A percentile compares a stretch with the other conserved stretches of the same genome.
These are phyloP conservation scores for Epithemia pelagica DNA, from an alignment of 108 stramenopile genomes.

Conservation along the genomic window DNA sequence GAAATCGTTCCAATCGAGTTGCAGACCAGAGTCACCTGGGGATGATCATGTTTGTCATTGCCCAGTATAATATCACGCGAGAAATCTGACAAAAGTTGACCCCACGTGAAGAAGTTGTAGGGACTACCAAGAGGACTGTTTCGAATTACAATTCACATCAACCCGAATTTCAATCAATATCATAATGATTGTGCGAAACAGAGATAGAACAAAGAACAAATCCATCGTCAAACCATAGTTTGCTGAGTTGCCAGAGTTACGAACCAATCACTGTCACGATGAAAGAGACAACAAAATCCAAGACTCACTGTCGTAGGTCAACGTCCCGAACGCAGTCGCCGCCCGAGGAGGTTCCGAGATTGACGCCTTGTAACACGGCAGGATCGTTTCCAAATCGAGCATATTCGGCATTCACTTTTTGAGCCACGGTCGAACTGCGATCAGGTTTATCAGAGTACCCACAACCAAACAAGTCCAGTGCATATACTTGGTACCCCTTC, in stretches of 20 bases:
- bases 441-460: constrained; percentile 86
- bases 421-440: constrained; percentile 33
- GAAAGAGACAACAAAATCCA: no score
- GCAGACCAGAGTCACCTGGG: constrained; percentile 68
- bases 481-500: constrained; percentile 63
- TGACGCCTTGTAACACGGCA: constrained; percentile 31
- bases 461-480: constrained; percentile 85
- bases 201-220: no score
- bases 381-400: constrained; percentile 41
- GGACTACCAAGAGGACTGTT: constrained; percentile 42
- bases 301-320: constrained; percentile 47
- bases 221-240: no score
- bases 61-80: constrained; percentile 48
- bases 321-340: constrained; percentile 45
- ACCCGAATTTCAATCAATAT: no score
- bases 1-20: constrained; percentile 90
- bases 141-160: no score
- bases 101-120: constrained; percentile 93
- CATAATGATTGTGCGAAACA: no score
- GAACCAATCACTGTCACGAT: no score
- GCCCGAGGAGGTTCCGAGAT: constrained; percentile 49
- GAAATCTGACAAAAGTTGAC: constrained; percentile 72
- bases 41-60: constrained; percentile 11
- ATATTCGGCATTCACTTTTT: constrained; percentile 53
- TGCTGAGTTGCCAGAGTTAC: no score